Conservation (phyloP, 495 filamentous ascomycete species). For the Aspergillus indologenus region DNA sequence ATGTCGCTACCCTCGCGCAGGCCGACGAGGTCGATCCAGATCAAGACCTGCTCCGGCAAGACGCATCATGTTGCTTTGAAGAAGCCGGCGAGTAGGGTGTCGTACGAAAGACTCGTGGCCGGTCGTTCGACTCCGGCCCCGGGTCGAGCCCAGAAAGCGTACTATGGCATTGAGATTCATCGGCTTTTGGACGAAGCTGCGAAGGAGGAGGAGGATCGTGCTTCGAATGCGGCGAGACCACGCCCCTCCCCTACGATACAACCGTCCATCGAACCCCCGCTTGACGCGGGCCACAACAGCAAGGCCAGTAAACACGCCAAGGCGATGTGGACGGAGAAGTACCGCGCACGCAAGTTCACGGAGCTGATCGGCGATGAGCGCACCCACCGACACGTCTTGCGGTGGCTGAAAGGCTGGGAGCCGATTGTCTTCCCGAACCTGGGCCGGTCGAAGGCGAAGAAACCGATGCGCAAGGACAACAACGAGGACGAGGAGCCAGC, state of each 20-base stretch:
- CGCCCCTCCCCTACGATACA: constrained; percentile 23
- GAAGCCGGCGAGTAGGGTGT: constrained; percentile 41
- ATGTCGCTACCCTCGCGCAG: constrained; percentile 12
- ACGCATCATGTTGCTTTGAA: constrained; percentile 54
- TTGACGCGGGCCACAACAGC: constrained; percentile 25
- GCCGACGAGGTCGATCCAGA: constrained; percentile 34
- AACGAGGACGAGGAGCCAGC: constrained; percentile 61
- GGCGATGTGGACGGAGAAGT: constrained; percentile 82
- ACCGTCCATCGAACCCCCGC: constrained; percentile 36
- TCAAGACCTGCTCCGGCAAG: constrained; percentile 67
- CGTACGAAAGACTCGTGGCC: constrained; percentile 68
- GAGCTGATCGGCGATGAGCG: constrained; percentile 93
- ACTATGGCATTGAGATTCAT: constrained; percentile 91
- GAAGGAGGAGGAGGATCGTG: constrained; percentile 32
- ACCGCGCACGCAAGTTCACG: constrained; percentile 86
- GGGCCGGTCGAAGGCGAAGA: constrained; percentile 51
- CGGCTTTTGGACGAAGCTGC: constrained; percentile 66
- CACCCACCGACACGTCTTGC: constrained; percentile 85
- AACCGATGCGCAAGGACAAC: constrained; percentile 26
- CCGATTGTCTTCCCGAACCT: constrained; percentile 81
- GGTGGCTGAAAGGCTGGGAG: constrained; percentile 95
- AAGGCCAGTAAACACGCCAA: constrained; percentile 37
- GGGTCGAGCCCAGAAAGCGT: constrained; percentile 74
- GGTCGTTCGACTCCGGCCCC: constrained; percentile 63
- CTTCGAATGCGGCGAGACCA: constrained; percentile 32